These are phyloP conservation scores for Zymoseptoria brevis DNA, from an alignment of 2,329 filamentous ascomycete species.

Conservation along the genomic window DNA sequence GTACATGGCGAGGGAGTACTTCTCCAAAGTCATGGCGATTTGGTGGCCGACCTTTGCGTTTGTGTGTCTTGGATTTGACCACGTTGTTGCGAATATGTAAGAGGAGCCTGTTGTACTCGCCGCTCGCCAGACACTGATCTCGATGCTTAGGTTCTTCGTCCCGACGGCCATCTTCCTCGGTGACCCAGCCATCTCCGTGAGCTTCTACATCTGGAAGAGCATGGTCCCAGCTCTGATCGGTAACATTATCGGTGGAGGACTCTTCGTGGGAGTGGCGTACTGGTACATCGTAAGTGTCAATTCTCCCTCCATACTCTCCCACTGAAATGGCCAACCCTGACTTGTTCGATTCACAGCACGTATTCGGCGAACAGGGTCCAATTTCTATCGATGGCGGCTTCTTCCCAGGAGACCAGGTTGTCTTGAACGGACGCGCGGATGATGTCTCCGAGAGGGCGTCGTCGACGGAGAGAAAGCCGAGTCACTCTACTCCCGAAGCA, in stretches of 20 bases:
- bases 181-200: conserved; percentile 38
- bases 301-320: not conserved
- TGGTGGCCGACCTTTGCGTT: conserved; percentile 35
- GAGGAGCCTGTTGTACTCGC: conserved; percentile 29
- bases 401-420: conserved; percentile 5
- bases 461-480: not conserved
- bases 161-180: conserved; percentile 45
- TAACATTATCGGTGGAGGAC: conserved; percentile 46
- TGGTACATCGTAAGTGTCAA: conserved; percentile 36
- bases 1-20: conserved; percentile 43
- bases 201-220: conserved; percentile 51
- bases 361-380: conserved; percentile 4
- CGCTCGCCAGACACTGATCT: not conserved
- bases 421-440: conserved; percentile 1
- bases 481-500: not conserved
- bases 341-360: conserved; percentile 5
- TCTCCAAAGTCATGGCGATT: conserved; percentile 48
- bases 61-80: conserved; percentile 35
- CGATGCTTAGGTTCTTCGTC: conserved; percentile 17
- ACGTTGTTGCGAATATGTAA: conserved; percentile 52
- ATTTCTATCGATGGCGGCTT: conserved; percentile 13
- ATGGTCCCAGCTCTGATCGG: conserved; percentile 47
- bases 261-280: conserved; percentile 46
- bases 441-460: not conserved
- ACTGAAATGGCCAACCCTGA: not conserved